These are phyloP conservation scores for Dioszegia crocea DNA, from an alignment of 768 basidiomycete species.

Conservation along the genomic window DNA sequence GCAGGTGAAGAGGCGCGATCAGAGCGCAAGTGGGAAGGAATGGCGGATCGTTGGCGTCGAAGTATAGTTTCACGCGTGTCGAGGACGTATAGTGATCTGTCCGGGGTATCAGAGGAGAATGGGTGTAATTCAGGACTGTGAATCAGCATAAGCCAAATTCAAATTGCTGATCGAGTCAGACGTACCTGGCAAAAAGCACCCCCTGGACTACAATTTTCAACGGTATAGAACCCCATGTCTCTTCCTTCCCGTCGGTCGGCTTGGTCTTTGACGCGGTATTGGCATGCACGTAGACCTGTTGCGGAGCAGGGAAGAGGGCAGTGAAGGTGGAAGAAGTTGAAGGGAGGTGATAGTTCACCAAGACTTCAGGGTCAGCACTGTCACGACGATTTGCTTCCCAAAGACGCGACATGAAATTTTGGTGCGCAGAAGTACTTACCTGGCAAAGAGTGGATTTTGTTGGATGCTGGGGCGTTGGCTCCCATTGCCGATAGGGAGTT, in stretches of 20 bases:
- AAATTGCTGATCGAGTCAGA: not conserved
- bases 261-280: constrained; percentile 16
- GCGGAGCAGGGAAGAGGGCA: constrained; percentile 25
- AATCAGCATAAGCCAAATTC: not conserved
- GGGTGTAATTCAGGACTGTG: constrained; percentile 42
- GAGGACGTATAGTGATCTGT: constrained; percentile 40
- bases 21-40: constrained; percentile 22
- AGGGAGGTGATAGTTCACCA: constrained; percentile 37
- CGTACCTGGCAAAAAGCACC: constrained; percentile 39
- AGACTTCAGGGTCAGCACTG: constrained; percentile 17
- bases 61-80: constrained; percentile 42
- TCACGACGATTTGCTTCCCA: not conserved
- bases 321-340: constrained; percentile 30
- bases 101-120: constrained; percentile 15
- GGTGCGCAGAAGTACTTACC: constrained; percentile 16
- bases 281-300: constrained; percentile 42
- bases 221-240: constrained; percentile 41
- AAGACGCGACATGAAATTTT: not conserved
- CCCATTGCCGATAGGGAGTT: not conserved
- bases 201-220: constrained; percentile 42
- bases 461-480: constrained; percentile 22
- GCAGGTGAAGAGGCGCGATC: constrained; percentile 19
- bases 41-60: constrained; percentile 23
- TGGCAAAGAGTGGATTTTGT: constrained; percentile 38
- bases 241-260: constrained; percentile 17